phyloP scores from a whole-genome alignment of 805 yeast species.

The Candida caryicola region DNA sequence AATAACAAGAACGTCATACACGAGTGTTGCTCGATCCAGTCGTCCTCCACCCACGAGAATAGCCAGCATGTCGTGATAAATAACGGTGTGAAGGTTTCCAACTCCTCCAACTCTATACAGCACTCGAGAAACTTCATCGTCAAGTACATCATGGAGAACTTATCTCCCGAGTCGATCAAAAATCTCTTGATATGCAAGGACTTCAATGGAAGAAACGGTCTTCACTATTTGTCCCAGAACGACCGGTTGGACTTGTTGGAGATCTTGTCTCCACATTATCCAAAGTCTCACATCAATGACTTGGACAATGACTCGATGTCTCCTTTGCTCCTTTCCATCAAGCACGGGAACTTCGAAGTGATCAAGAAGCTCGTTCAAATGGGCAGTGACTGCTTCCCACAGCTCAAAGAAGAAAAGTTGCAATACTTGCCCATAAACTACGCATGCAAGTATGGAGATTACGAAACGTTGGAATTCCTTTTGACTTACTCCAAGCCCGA shows the following conservation, averaged over 20 bases:
- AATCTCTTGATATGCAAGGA: slow-evolving; percentile 45
- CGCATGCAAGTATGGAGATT: slow-evolving; percentile 85
- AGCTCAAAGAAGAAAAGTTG: slow-evolving; percentile 49
- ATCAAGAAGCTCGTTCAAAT: slow-evolving; percentile 29
- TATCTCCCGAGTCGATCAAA: slow-evolving; percentile 11
- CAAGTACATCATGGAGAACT: slow-evolving; percentile 27
- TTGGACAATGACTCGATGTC: slow-evolving; percentile 76
- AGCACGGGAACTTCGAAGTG: slow-evolving; percentile 54
- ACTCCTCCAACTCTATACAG: slow-evolving; percentile 35
- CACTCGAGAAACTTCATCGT: slow-evolving; percentile 40
- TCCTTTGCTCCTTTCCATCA: slow-evolving; percentile 77
- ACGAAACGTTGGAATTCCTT: slow-evolving; percentile 62
- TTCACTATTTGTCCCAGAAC: slow-evolving; percentile 79
- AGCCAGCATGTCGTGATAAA: slow-evolving; percentile 36
- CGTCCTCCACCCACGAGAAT: slow-evolving; percentile 31
- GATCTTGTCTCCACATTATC: slow-evolving; percentile 38
- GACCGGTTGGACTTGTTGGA: slow-evolving; percentile 44
- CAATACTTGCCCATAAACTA: slow-evolving; percentile 76
- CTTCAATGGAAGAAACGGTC: slow-evolving; percentile 72
- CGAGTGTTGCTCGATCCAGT: slow-evolving; percentile 50
- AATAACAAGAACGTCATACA: slow-evolving; percentile 70
- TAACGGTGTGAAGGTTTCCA: slow-evolving; percentile 41
- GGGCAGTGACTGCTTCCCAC: slow-evolving; percentile 40
- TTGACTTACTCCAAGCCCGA: slow-evolving; percentile 39
- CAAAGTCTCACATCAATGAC: slow-evolving; percentile 41